These are phyloP conservation scores for Anisodus acutangulus DNA, from an alignment of 257 asterid genomes.

Conservation along the genomic window DNA sequence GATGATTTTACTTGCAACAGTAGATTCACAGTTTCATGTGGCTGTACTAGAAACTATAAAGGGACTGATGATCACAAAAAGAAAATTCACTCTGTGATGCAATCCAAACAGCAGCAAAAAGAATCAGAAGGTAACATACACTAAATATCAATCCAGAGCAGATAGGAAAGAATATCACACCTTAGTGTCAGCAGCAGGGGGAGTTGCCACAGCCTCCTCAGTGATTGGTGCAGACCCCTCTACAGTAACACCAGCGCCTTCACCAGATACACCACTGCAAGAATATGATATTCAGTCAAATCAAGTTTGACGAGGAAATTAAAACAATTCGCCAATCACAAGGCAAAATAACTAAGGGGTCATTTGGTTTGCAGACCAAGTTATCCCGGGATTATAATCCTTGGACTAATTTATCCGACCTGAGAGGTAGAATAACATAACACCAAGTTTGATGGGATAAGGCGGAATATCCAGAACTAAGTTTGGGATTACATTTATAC, in stretches of 20 bases:
- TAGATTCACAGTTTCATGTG: neutral
- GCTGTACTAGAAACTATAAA: neutral
- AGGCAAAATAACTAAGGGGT: neutral
- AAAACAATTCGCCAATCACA: neutral
- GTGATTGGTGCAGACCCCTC: slow-evolving; percentile 57
- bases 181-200: slow-evolving; percentile 63
- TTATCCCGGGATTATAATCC: too few species aligned
- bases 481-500: too few species aligned
- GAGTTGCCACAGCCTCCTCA: slow-evolving; percentile 54
- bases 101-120: neutral
- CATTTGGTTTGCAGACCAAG: too few species aligned
- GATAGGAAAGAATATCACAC: slow-evolving; percentile 24
- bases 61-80: neutral
- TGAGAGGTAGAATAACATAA: too few species aligned
- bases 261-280: slow-evolving; percentile 73
- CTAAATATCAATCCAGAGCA: neutral
- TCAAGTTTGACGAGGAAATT: neutral
- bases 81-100: neutral
- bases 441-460: too few species aligned
- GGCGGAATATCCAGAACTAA: too few species aligned
- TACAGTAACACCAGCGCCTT: slow-evolving; percentile 64
- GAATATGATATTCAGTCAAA: neutral
- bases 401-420: too few species aligned
- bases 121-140: neutral
- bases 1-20: neutral